Base-by-base conservation (phyloP, 2,329 filamentous ascomycete species). In the Aspergillus aculeatinus region DNA sequence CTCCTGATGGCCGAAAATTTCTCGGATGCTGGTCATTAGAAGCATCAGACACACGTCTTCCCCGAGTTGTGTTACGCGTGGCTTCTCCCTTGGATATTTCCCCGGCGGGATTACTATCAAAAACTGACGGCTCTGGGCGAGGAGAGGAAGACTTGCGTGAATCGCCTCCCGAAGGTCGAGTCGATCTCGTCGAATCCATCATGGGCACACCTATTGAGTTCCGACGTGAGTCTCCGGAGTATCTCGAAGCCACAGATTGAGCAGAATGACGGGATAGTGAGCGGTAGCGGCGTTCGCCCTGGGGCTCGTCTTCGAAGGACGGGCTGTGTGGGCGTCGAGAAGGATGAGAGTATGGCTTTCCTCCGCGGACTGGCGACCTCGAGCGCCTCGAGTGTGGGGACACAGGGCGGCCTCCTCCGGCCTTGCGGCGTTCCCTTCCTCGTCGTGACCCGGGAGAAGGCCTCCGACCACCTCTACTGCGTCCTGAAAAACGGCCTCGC, bases 1-100 rank as follows among this genome's bases (percentile, higher is more conserved):
- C 77, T 52, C 77, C 65, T 60, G 75, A 75, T 52, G 77, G 75
- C 42, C 77, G 73, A 51, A 77, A 70, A 25, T 76, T 74, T 42
- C 79, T 73, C 51, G 65, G 71, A 58, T 70, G 71, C 55, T 67
- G 68, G 57, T 67, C 62, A 5, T 68, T 66, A 4, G 69, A 69
- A 29, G 65, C 60, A 61, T 77, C 73, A 57, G 69, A 73, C 53
- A 65, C 62, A 65, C 71, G 74, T 63, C 68, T 70, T 31, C 68
- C 70, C 16, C 39, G 39, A 44, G 39, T 67, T 74, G 73, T 39
- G 67, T 77, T 74, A 60, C 70, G 74, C 29, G 68, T 60, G 39
- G 65, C 65, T 56, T 74, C 73, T 19, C 69, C 69, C 60, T 76
- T 73, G 55, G 68, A 65, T 48, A 69, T 59, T 55, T 68, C 63